Evolutionary conservation across 768 basidiomycete species (phyloP), one percentile per base, ranked within the genome.

Genomic region (Tylopilus intermedius): DNA sequence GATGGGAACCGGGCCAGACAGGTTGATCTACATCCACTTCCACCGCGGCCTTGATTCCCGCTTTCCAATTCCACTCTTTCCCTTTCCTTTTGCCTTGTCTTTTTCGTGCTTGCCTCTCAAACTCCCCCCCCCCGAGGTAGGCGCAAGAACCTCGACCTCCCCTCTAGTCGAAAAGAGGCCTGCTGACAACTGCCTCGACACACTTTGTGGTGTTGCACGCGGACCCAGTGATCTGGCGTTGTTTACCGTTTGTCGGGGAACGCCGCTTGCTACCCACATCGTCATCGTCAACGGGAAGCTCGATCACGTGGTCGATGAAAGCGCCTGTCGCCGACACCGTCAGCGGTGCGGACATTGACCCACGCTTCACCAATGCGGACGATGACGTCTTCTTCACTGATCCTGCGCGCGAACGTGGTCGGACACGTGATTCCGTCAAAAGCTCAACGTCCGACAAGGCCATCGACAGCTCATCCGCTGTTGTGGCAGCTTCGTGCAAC

Each of bases 231-330:
- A 18, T 13, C 15, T 6, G 24, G 21, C 29, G 39, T 10, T 27
- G 47, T 47, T 49, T 62, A 18, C 18, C 18, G 18, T 18, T 18
- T 18, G 18, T 18, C 1, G 30, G 35, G 15, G 39, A 27, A n/a
- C 27, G 29, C n/a, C 24, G 51, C 27, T 47, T 24, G 9, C 11
- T 18, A 15, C 18, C 35, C 30, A 13, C 6, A 7, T 53, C 46
- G 13, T 55, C 60, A 8, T 49, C 57, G 14, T 59, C 66, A 14
- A 33, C 33, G 0, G 59, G 63, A 27, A 67, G 49, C 18, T 63
- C 57, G 11, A 67, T 58, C 15, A 67, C 57, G 8, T 58, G 54
- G 26, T 67, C 62, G 7, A 63, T 33, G 30, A 58, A 66, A 5
- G 41, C 41, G 0, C 58, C 62, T 14, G 14, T 57, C 10, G 53